These are phyloP conservation scores for Jaltomata sinuosa DNA, from an alignment of 257 asterid genomes.

Conservation along the genomic window DNA sequence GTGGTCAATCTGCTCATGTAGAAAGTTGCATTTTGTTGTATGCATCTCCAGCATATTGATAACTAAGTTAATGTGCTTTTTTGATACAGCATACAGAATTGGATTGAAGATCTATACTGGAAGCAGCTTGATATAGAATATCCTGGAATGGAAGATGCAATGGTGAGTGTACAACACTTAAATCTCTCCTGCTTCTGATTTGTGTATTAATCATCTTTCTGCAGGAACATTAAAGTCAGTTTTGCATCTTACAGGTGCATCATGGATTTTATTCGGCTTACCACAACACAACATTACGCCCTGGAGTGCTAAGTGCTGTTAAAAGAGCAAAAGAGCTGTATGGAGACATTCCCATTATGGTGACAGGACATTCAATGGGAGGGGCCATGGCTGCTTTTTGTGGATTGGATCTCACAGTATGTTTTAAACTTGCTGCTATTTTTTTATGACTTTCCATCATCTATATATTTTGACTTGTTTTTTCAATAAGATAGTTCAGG, in stretches of 20 bases:
- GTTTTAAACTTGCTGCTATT: not conserved
- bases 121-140: slow-evolving; percentile 86
- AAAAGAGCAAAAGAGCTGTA: slow-evolving; percentile 42
- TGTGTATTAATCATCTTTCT: not conserved
- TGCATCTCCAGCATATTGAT: not conserved
- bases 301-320: slow-evolving; percentile 66
- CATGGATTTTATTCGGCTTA: slow-evolving; percentile 93
- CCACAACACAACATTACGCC: slow-evolving; percentile 75
- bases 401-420: slow-evolving; percentile 82
- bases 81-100: slow-evolving; percentile 69
- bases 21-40: not conserved
- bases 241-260: slow-evolving; percentile 57
- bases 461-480: not conserved
- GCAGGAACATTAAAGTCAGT: not conserved
- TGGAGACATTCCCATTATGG: slow-evolving; percentile 59
- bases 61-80: not conserved
- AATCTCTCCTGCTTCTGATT: not conserved
- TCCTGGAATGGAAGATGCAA: slow-evolving; percentile 89
- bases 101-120: slow-evolving; percentile 97
- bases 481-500: not conserved
- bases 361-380: slow-evolving; percentile 99
- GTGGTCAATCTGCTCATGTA: not conserved
- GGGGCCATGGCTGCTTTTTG: slow-evolving; percentile 97
- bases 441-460: slow-evolving; percentile 5
- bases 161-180: slow-evolving; percentile 31